These are phyloP conservation scores for Globisporangium spinosum DNA, from an alignment of 352 stramenopile genomes.

Conservation along the genomic window DNA sequence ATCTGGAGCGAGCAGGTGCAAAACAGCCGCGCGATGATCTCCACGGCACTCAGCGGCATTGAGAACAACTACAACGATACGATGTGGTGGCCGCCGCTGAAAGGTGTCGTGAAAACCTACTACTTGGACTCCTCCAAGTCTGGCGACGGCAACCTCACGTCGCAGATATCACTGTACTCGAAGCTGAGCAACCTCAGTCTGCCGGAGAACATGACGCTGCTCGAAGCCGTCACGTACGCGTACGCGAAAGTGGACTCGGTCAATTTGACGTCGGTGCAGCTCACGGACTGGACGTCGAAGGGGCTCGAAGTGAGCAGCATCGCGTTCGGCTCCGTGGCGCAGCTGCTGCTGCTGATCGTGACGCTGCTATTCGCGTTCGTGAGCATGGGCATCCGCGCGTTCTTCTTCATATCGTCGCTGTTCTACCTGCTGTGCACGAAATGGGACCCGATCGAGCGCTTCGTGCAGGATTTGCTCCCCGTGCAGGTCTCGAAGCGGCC, in stretches of 20 bases:
- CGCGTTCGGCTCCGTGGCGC: constrained; percentile 75
- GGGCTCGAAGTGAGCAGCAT: constrained; percentile 81
- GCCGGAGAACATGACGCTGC: constrained; percentile 80
- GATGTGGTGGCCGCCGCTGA: constrained; percentile 86
- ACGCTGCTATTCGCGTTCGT: constrained; percentile 84
- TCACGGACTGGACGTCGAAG: constrained; percentile 85
- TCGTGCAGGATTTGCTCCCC: constrained; percentile 74
- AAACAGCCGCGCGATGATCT: constrained; percentile 80
- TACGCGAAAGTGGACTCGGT: constrained; percentile 85
- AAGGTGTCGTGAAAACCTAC: constrained; percentile 79
- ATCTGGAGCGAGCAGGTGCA: constrained; percentile 84
- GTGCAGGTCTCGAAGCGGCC: constrained; percentile 72
- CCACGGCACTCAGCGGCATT: constrained; percentile 67
- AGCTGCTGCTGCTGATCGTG: constrained; percentile 72
- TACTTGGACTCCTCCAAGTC: constrained; percentile 69
- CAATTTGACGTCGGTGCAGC: constrained; percentile 80
- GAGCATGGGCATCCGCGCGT: constrained; percentile 76
- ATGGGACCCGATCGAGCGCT: constrained; percentile 84
- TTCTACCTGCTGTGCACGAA: constrained; percentile 87
- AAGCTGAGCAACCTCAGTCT: constrained; percentile 37
- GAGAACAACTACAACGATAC: constrained; percentile 88
- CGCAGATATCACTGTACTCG: constrained; percentile 45
- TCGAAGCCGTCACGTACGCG: constrained; percentile 66
- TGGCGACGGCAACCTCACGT: constrained; percentile 48
- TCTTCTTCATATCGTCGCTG: constrained; percentile 87